Base-by-base conservation (phyloP, 2,329 filamentous ascomycete species). In the Sphaceloma murrayae region DNA sequence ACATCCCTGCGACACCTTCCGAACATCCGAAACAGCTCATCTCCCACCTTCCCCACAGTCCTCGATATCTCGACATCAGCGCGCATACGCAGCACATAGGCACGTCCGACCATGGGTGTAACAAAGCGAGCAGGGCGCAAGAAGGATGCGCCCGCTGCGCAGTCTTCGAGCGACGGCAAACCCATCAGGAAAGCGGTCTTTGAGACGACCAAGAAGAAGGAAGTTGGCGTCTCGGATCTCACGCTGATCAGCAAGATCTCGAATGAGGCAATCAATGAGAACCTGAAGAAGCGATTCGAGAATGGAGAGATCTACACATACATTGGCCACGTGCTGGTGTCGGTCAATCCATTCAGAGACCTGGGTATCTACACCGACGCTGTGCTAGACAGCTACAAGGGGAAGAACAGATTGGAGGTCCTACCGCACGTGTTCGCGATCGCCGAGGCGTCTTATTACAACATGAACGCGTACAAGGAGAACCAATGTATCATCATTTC, bases 401-500 rank as follows among this genome's bases (percentile, higher is more conserved):
- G 89, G 55, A 95, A 96, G 74, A 98, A 98, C 68, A 80, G 91
- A 53, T 75, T 98, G 53, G 91, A 98, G 67, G 73, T 78, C 48
- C 45, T 57, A 56, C 91, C 91, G 6, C 91, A 98, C 65, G 91
- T 98, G 54, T 98, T 95, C 63, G 89, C 87, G 49, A 91, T 98
- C 58, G 91, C 91, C 60, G 91, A 98, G 67, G 83, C 89, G 5
- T 67, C 88, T 45, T 98, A 98, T 71, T 96, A 96, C 70, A 96
- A 98, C 70, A 96, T 98, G 91, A 96, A 96, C 65, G 89, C 88
- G 34, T 98, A 98, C 73, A 86, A 86, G 59, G 91, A 96, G 56
- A 96, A 96, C 68, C 91, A 98, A 65, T 96, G 91, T 68, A 89
- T 98, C 54, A 98, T 98, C 65, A 98, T 98, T 56, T 96, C 91